These are phyloP conservation scores for Astrothelium macrocarpum DNA, from an alignment of 495 filamentous ascomycete genomes.

Conservation along the genomic window DNA sequence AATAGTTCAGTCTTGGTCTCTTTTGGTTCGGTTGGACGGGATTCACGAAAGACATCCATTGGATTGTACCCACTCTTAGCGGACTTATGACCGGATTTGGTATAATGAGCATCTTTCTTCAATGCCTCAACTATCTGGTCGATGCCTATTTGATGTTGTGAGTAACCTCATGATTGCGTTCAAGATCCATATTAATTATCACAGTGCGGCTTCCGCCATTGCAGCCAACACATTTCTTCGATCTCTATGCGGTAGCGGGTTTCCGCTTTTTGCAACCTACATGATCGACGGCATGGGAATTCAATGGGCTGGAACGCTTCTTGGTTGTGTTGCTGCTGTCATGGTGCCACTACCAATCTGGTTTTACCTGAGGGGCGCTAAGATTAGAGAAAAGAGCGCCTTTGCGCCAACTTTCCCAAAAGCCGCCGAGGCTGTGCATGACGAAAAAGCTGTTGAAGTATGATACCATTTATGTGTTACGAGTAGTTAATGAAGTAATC, in stretches of 20 bases:
- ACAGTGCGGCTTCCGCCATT: slow-evolving; percentile 66
- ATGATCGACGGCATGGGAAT: slow-evolving; percentile 74
- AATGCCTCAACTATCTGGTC: slow-evolving; percentile 76
- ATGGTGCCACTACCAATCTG: slow-evolving; percentile 67
- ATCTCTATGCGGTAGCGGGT: slow-evolving; percentile 63
- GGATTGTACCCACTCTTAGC: slow-evolving; percentile 71
- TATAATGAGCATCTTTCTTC: slow-evolving; percentile 73
- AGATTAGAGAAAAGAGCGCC: slow-evolving; percentile 54
- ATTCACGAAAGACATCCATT: slow-evolving; percentile 54
- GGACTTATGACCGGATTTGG: slow-evolving; percentile 54
- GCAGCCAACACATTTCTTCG: slow-evolving; percentile 85
- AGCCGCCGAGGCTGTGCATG: slow-evolving; percentile 4
- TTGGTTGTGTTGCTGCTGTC: slow-evolving; percentile 59
- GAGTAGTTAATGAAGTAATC: background rate
- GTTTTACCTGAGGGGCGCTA: slow-evolving; percentile 54
- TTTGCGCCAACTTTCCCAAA: slow-evolving; percentile 50
- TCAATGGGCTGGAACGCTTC: slow-evolving; percentile 65
- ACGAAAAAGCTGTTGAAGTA: slow-evolving; percentile 7
- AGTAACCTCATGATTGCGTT: slow-evolving; percentile 26
- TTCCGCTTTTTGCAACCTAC: slow-evolving; percentile 72
- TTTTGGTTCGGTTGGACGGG: slow-evolving; percentile 88
- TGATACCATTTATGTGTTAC: background rate
- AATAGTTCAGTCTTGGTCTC: slow-evolving; percentile 56
- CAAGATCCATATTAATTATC: slow-evolving; percentile 24
- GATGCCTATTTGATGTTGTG: slow-evolving; percentile 83